phyloP scores from a whole-genome alignment of 768 basidiomycete species.

The Trametes cubensis region DNA sequence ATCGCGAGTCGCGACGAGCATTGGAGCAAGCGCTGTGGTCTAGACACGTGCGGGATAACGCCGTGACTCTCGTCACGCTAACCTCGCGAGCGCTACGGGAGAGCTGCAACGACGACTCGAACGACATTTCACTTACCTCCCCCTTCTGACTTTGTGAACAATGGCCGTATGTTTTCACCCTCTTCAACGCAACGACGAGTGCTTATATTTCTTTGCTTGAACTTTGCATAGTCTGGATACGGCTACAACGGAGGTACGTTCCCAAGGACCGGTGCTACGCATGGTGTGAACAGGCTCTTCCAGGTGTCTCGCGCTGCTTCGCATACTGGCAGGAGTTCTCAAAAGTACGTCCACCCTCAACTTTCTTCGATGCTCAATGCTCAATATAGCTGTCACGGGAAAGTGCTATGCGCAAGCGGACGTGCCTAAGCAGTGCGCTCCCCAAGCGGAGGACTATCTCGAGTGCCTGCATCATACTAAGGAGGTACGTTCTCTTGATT shows the following conservation, averaged over 20 bases:
- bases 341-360: slow-evolving; percentile 47
- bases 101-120: background rate
- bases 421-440: slow-evolving; percentile 68
- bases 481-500: slow-evolving; percentile 64
- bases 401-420: slow-evolving; percentile 89
- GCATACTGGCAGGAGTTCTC: slow-evolving; percentile 91
- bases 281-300: slow-evolving; percentile 15
- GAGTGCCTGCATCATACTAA: slow-evolving; percentile 90
- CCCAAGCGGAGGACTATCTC: slow-evolving; percentile 81
- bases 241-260: slow-evolving; percentile 25
- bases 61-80: background rate
- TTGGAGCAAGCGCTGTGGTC: too few species aligned
- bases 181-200: background rate
- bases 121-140: slow-evolving; percentile 12
- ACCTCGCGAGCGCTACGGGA: background rate
- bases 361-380: background rate
- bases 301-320: slow-evolving; percentile 87
- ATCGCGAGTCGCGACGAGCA: too few species aligned
- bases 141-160: slow-evolving; percentile 22
- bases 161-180: slow-evolving; percentile 44
- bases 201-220: background rate
- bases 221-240: slow-evolving; percentile 57
- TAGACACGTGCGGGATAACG: too few species aligned
- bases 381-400: background rate
- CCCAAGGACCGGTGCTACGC: background rate